Conservation (phyloP, 2,329 filamentous ascomycete genomes). For the Apiospora marii region DNA sequence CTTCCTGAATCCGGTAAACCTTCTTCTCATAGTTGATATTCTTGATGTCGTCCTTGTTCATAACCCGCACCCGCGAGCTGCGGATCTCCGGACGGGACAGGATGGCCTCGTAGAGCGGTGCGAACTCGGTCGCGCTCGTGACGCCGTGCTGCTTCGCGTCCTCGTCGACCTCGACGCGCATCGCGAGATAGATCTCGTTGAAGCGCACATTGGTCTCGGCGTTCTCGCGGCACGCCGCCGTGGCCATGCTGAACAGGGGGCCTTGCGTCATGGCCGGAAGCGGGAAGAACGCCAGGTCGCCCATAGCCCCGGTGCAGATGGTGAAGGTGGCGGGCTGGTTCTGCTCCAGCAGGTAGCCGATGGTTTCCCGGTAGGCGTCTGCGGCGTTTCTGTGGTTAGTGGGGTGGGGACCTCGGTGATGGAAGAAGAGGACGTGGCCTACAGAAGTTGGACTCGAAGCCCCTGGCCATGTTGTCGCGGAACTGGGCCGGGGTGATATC, state of each 20-base stretch:
- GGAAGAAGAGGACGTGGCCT: background rate
- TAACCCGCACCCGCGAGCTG: conserved; percentile 30
- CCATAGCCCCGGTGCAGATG: conserved; percentile 41
- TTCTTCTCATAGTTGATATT: conserved; percentile 7
- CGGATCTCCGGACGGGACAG: conserved; percentile 29
- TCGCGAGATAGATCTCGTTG: conserved; percentile 48
- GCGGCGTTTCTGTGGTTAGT: background rate
- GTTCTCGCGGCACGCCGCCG: conserved; percentile 41
- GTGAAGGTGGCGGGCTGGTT: conserved; percentile 42
- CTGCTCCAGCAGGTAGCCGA: conserved; percentile 44
- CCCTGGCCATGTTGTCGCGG: conserved; percentile 9
- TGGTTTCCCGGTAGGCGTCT: conserved; percentile 44
- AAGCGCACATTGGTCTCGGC: conserved; percentile 45
- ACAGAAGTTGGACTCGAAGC: conserved; percentile 5
- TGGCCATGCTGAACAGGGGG: conserved; percentile 46
- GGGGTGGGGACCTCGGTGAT: background rate
- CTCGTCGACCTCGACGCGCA: conserved; percentile 39
- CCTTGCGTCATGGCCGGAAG: conserved; percentile 45
- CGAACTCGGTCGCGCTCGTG: conserved; percentile 33
- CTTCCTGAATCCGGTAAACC: background rate
- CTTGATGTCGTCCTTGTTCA: conserved; percentile 24
- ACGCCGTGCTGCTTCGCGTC: conserved; percentile 29
- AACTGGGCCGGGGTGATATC: background rate
- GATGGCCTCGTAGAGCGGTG: conserved; percentile 32
- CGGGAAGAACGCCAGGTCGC: conserved; percentile 35